Conservation (phyloP, 1,284 basidiomycete species). For the Ustilago lituana region DNA sequence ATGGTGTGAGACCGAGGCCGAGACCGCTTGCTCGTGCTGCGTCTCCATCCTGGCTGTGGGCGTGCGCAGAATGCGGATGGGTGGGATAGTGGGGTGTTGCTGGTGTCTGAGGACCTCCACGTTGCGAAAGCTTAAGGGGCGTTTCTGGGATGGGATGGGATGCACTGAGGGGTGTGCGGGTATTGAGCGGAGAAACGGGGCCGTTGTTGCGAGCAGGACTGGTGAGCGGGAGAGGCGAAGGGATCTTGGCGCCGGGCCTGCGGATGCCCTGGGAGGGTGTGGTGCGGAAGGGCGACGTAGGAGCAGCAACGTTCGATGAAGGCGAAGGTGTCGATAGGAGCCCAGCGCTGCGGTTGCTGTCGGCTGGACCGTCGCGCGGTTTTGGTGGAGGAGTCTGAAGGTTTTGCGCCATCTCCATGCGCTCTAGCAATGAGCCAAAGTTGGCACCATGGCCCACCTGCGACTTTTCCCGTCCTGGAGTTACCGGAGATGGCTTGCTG, state of each 20-base stretch:
- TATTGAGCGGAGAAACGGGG: constrained; percentile 26
- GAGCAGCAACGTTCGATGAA: constrained; percentile 2
- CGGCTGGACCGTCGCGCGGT: not conserved
- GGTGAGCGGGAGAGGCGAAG: constrained; percentile 42
- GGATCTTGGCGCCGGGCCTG: constrained; percentile 42
- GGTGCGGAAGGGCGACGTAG: constrained; percentile 26
- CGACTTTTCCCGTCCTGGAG: constrained; percentile 13
- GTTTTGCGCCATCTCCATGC: constrained; percentile 34
- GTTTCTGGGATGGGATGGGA: constrained; percentile 57
- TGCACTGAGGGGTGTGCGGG: constrained; percentile 57
- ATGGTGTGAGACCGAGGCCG: constrained; percentile 43
- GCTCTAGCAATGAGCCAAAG: constrained; percentile 26
- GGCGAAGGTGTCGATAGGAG: constrained; percentile 19
- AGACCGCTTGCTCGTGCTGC: constrained; percentile 38
- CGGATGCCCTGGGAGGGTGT: constrained; percentile 40
- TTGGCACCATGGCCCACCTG: not conserved
- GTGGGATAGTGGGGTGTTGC: constrained; percentile 39
- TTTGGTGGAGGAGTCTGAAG: constrained; percentile 36
- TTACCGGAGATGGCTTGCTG: constrained; percentile 21
- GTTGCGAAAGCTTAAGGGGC: constrained; percentile 53
- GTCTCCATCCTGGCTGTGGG: constrained; percentile 17
- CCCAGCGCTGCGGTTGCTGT: not conserved
- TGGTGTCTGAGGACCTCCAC: constrained; percentile 44
- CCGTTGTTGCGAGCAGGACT: constrained; percentile 42
- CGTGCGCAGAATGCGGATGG: constrained; percentile 19